Evolutionary conservation across 2,329 filamentous ascomycete species (phyloP).

Genomic region (Bipolaris sorokiniana): DNA sequence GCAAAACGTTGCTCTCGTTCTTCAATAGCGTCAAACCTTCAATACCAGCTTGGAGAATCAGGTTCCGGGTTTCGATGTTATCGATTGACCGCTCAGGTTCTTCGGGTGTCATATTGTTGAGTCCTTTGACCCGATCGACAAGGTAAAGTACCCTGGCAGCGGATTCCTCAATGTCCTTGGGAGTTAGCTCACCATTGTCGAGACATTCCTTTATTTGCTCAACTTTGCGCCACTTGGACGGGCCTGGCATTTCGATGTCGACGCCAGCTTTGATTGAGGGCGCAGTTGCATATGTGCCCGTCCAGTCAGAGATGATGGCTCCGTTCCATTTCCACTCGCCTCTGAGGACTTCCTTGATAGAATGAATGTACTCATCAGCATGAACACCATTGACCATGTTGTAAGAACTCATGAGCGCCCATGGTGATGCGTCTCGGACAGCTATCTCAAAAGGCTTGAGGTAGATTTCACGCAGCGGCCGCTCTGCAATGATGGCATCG

Average conservation of each 20-base stretch:
- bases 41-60: slow-evolving; percentile 67
- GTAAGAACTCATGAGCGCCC: slow-evolving; percentile 73
- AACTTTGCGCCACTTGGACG: slow-evolving; percentile 49
- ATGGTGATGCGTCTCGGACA: slow-evolving; percentile 68
- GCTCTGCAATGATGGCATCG: slow-evolving; percentile 68
- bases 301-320: slow-evolving; percentile 53
- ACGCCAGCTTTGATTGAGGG: slow-evolving; percentile 49
- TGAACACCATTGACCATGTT: slow-evolving; percentile 68
- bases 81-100: slow-evolving; percentile 62
- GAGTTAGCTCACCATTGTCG: slow-evolving; percentile 51
- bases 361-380: slow-evolving; percentile 48
- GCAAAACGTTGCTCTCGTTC: slow-evolving; percentile 65
- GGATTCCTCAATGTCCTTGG: slow-evolving; percentile 54
- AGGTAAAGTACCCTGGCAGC: slow-evolving; percentile 66
- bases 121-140: slow-evolving; percentile 66
- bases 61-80: slow-evolving; percentile 60
- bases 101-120: slow-evolving; percentile 62
- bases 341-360: slow-evolving; percentile 52
- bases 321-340: slow-evolving; percentile 53
- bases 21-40: slow-evolving; percentile 70
- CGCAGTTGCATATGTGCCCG: slow-evolving; percentile 49
- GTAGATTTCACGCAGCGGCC: slow-evolving; percentile 72
- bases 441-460: slow-evolving; percentile 78
- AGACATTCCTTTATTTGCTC: slow-evolving; percentile 45
- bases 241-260: slow-evolving; percentile 52